Percentiles rank a stretch among this genome's conserved stretches.
Evolutionary conservation across 257 asterid genomes (phyloP).

Genomic region (Solanum chilense): DNA sequence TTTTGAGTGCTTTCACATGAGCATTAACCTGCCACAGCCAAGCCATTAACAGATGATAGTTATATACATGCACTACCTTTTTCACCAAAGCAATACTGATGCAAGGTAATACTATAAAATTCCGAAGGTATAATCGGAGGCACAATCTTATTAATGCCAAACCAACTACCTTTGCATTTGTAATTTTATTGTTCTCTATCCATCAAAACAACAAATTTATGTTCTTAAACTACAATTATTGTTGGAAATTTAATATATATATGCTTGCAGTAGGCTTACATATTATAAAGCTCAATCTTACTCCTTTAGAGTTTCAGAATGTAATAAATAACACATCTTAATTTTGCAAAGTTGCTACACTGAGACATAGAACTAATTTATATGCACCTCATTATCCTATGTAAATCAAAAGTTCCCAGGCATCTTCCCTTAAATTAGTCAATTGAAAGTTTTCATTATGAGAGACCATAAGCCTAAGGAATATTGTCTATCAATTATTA

Average conservation of each 20-base stretch:
- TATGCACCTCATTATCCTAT: neutral
- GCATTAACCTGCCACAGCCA: constrained; percentile 75
- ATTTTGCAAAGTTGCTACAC: neutral
- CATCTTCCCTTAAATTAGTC: neutral
- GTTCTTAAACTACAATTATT: neutral
- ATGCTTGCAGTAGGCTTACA: neutral
- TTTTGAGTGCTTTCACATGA: constrained; percentile 80
- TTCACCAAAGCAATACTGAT: neutral
- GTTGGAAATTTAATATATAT: neutral
- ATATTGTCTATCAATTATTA: neutral
- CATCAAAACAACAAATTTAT: neutral
- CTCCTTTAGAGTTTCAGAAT: neutral
- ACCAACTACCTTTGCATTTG: neutral
- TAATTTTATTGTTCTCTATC: neutral
- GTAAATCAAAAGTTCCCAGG: neutral
- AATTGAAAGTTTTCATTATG: neutral
- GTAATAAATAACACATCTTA: neutral
- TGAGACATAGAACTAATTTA: neutral
- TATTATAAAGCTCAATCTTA: neutral
- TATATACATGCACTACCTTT: neutral
- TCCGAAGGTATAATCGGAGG: neutral
- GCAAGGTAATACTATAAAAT: neutral
- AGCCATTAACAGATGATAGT: neutral
- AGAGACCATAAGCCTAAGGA: neutral
- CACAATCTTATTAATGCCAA: neutral